A percentile compares a stretch with the other conserved stretches of the same genome.
These are phyloP conservation scores for Botrytis sinoallii DNA, from an alignment of 2,329 filamentous ascomycete species.

Conservation along the genomic window DNA sequence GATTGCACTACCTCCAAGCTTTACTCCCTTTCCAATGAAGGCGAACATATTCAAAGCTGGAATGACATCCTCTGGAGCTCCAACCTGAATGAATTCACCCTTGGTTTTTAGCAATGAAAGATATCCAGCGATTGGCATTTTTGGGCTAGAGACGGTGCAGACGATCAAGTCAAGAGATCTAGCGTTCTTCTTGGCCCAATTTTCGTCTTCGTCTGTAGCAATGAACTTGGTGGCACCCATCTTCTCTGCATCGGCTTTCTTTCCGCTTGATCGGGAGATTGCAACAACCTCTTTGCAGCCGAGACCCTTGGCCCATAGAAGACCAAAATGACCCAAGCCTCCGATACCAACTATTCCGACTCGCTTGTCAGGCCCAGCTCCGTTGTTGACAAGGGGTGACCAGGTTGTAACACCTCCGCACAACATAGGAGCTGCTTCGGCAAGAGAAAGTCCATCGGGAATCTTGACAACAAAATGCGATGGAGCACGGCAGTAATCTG, in stretches of 20 bases:
- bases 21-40: conserved; percentile 44
- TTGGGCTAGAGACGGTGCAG: conserved; percentile 50
- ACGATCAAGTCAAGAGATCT: conserved; percentile 56
- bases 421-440: conserved; percentile 17
- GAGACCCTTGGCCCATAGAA: conserved; percentile 66
- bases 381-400: conserved; percentile 15
- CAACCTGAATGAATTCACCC: conserved; percentile 61
- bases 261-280: conserved; percentile 38
- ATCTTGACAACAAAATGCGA: conserved; percentile 18
- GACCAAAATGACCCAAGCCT: conserved; percentile 67
- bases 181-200: conserved; percentile 50
- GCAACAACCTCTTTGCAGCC: conserved; percentile 63
- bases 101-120: conserved; percentile 55
- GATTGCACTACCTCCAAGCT: conserved; percentile 42
- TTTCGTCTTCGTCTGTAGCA: conserved; percentile 16
- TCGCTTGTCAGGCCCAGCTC: conserved; percentile 43
- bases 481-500: conserved; percentile 19
- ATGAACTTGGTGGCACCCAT: conserved; percentile 18
- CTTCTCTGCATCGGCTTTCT: conserved; percentile 19
- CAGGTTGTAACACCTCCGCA: conserved; percentile 17
- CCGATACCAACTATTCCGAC: conserved; percentile 71
- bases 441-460: conserved; percentile 16
- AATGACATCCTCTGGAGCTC: conserved; percentile 57
- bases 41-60: conserved; percentile 52
- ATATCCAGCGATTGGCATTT: conserved; percentile 62